A percentile compares a stretch with the other conserved stretches of the same genome.
Conservation (phyloP, 1,284 basidiomycete genomes). For the Ganoderma lingzhi region DNA sequence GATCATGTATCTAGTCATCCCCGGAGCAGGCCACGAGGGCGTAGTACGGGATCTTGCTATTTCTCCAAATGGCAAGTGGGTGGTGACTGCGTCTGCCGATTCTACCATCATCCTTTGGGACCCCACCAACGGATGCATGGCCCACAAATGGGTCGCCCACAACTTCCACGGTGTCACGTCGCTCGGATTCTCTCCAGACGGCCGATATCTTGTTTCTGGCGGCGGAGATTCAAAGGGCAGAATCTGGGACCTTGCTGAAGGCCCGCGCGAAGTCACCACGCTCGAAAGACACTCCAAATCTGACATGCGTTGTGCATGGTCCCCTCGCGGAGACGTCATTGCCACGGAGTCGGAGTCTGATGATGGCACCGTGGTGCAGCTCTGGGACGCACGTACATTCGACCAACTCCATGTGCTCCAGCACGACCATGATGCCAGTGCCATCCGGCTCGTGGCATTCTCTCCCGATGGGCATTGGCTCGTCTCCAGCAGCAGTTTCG, state of each 20-base stretch:
- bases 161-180: constrained; percentile 16
- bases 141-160: constrained; percentile 16
- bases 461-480: neutral
- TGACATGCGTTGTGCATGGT: constrained; percentile 30
- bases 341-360: constrained; percentile 16
- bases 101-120: constrained; percentile 26
- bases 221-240: constrained; percentile 28
- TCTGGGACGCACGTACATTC: constrained; percentile 29
- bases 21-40: constrained; percentile 12
- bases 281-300: constrained; percentile 25
- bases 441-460: neutral
- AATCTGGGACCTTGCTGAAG: constrained; percentile 30
- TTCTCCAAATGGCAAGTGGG: constrained; percentile 29
- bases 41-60: constrained; percentile 19
- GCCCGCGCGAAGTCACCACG: neutral
- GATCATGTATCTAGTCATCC: neutral
- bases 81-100: constrained; percentile 32
- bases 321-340: constrained; percentile 27
- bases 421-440: neutral
- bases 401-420: constrained; percentile 12
- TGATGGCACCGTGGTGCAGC: constrained; percentile 18
- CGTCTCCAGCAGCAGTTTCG: neutral
- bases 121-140: neutral
- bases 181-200: constrained; percentile 37
- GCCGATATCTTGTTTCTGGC: constrained; percentile 30